These are phyloP conservation scores for Erodium texanum DNA, from an alignment of 441 rosid genomes.

Conservation along the genomic window DNA sequence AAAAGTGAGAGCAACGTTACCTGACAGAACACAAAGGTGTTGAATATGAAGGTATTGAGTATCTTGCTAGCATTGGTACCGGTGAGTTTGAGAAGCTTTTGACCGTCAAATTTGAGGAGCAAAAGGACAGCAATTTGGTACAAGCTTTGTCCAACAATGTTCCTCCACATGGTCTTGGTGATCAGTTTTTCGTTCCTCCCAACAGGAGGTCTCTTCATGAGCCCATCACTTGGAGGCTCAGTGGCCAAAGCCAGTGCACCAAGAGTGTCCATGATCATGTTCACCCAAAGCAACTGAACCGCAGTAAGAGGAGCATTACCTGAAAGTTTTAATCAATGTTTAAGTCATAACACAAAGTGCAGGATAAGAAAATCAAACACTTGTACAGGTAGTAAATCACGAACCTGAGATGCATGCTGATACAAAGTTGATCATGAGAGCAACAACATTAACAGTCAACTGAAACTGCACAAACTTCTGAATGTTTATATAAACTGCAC, in stretches of 20 bases:
- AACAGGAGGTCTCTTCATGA: conserved; percentile 37
- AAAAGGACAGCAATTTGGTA: conserved; percentile 50
- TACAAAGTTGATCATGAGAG: conserved; percentile 34
- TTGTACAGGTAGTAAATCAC: neutral
- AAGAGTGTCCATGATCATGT: conserved; percentile 52
- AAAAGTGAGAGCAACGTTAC: conserved; percentile 17
- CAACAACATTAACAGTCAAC: conserved; percentile 39
- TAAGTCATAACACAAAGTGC: neutral
- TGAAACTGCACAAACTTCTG: conserved; percentile 51
- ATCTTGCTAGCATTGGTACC: conserved; percentile 43
- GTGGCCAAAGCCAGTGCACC: conserved; percentile 50
- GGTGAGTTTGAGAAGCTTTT: conserved; percentile 34
- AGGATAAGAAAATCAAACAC: neutral
- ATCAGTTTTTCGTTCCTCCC: conserved; percentile 31
- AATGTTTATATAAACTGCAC: conserved; percentile 43
- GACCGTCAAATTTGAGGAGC: conserved; percentile 40
- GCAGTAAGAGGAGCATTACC: conserved; percentile 58
- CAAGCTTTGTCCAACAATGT: conserved; percentile 49
- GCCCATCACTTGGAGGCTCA: conserved; percentile 40
- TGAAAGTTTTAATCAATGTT: conserved; percentile 17
- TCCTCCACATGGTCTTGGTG: conserved; percentile 42
- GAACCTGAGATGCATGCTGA: conserved; percentile 54
- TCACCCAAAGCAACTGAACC: conserved; percentile 59
- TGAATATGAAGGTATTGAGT: conserved; percentile 56
- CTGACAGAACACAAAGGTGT: conserved; percentile 45